Evolutionary conservation across 768 basidiomycete genomes (phyloP).

Genomic region (Psilocybe sp.): DNA sequence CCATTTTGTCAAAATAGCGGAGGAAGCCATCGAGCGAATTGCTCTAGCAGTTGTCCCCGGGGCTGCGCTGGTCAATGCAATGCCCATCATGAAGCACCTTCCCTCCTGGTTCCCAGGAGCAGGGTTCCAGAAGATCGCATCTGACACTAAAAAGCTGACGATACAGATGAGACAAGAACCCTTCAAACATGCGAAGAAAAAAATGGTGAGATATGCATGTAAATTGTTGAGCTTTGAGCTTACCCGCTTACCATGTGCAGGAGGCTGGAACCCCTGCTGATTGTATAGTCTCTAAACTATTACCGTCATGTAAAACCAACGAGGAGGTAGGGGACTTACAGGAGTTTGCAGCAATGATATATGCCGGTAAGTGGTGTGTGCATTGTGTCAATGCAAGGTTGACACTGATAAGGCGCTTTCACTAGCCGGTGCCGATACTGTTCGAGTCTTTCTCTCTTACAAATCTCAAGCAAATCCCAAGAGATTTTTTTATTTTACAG

Average conservation of each 20-base stretch:
- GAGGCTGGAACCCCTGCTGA: too few species aligned
- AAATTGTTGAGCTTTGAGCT: too few species aligned
- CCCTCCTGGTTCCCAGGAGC: slow-evolving; percentile 63
- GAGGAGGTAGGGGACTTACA: too few species aligned
- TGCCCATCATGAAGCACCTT: slow-evolving; percentile 39
- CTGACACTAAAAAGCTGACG: not conserved
- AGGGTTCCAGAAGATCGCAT: slow-evolving; percentile 51
- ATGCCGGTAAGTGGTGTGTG: not conserved
- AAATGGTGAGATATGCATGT: not conserved
- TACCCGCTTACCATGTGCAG: too few species aligned
- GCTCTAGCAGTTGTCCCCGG: slow-evolving; percentile 33
- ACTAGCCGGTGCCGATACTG: slow-evolving; percentile 2
- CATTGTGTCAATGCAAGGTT: not conserved
- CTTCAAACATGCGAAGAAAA: not conserved
- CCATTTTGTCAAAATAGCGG: slow-evolving; percentile 38
- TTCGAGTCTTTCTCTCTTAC: not conserved
- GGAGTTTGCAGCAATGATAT: too few species aligned
- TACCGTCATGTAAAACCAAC: too few species aligned
- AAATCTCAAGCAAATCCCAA: too few species aligned
- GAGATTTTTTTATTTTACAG: too few species aligned
- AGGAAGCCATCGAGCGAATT: slow-evolving; percentile 30
- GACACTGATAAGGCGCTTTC: not conserved
- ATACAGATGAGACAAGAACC: not conserved
- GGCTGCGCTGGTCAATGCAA: slow-evolving; percentile 40
- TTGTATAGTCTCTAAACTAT: too few species aligned